Conservation (phyloP, 2,329 filamentous ascomycete species). For the Colletotrichum sp. region DNA sequence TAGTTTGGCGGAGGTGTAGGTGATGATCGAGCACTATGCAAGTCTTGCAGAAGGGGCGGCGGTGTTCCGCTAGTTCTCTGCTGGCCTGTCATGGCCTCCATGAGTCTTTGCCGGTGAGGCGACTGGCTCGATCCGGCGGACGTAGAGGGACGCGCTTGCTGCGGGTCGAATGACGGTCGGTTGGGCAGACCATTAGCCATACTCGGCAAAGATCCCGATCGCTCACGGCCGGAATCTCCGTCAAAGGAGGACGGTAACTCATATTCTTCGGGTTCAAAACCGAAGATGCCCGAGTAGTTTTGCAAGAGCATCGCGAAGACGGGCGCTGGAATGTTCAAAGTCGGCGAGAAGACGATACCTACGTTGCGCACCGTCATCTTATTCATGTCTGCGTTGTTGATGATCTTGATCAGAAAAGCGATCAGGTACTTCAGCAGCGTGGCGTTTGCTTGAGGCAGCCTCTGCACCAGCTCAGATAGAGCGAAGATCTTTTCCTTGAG, state of each 20-base stretch:
- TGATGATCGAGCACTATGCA: constrained; percentile 37
- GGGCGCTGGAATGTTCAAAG: constrained; percentile 92
- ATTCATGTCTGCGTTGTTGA: constrained; percentile 87
- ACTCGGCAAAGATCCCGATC: constrained; percentile 13
- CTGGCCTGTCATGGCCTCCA: constrained; percentile 42
- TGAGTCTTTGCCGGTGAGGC: constrained; percentile 55
- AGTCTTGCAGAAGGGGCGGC: constrained; percentile 47
- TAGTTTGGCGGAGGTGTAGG: constrained; percentile 49
- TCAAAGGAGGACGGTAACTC: constrained; percentile 55
- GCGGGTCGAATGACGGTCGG: constrained; percentile 33
- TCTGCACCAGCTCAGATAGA: constrained; percentile 79
- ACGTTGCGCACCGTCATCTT: constrained; percentile 99
- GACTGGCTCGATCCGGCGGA: constrained; percentile 50
- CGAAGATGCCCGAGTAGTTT: constrained; percentile 87
- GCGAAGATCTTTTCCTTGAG: constrained; percentile 77
- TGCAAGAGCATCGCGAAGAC: constrained; percentile 94
- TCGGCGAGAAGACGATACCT: constrained; percentile 97
- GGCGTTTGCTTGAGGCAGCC: constrained; percentile 80
- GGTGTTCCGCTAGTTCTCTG: constrained; percentile 45
- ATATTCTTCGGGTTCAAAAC: constrained; percentile 69
- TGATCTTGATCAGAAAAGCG: constrained; percentile 87
- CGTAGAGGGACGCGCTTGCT: constrained; percentile 51
- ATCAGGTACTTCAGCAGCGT: constrained; percentile 85
- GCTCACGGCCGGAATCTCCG: constrained; percentile 26
- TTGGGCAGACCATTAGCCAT: constrained; percentile 28